phyloP scores from a whole-genome alignment of 176 grass and related monocot species.

The Eragrostis nindensis region DNA sequence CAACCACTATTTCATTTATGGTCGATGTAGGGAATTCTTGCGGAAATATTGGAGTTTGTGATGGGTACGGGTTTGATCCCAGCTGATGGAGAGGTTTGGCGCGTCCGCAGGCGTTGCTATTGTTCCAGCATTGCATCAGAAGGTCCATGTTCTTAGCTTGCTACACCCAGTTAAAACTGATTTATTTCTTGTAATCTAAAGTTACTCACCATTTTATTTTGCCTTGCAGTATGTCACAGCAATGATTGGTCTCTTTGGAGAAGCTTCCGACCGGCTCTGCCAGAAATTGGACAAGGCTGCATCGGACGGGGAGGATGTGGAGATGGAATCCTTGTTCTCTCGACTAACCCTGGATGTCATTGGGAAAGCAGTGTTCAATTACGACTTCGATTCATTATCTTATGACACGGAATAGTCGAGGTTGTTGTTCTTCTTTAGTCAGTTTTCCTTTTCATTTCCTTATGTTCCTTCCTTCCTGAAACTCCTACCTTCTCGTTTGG shows the following conservation, averaged over 20 bases:
- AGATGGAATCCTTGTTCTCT: slow-evolving; percentile 98
- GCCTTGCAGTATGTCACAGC: slow-evolving; percentile 69
- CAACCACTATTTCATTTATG: slow-evolving; percentile 15
- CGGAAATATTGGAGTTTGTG: slow-evolving; percentile 90
- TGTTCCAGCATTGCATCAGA: slow-evolving; percentile 92
- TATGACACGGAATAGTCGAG: slow-evolving; percentile 94
- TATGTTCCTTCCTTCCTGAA: neutral
- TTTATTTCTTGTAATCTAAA: neutral
- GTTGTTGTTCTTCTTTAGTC: slow-evolving; percentile 42
- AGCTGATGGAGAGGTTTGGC: slow-evolving; percentile 88
- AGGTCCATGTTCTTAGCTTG: slow-evolving; percentile 38
- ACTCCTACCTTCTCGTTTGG: neutral
- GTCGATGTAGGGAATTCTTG: slow-evolving; percentile 77
- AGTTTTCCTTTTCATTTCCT: neutral
- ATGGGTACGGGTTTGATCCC: slow-evolving; percentile 96
- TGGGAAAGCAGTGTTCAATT: slow-evolving; percentile 97
- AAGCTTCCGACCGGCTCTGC: slow-evolving; percentile 75
- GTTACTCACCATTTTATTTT: slow-evolving; percentile 18
- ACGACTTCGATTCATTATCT: slow-evolving; percentile 96
- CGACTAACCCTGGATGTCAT: slow-evolving; percentile 89
- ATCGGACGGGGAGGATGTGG: slow-evolving; percentile 76
- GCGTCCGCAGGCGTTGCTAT: slow-evolving; percentile 88
- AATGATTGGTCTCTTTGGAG: slow-evolving; percentile 86
- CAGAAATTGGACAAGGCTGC: slow-evolving; percentile 83
- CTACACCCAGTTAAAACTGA: neutral